Base-by-base conservation (phyloP, 2,329 filamentous ascomycete species). In the Penicillium hesseltinei region DNA sequence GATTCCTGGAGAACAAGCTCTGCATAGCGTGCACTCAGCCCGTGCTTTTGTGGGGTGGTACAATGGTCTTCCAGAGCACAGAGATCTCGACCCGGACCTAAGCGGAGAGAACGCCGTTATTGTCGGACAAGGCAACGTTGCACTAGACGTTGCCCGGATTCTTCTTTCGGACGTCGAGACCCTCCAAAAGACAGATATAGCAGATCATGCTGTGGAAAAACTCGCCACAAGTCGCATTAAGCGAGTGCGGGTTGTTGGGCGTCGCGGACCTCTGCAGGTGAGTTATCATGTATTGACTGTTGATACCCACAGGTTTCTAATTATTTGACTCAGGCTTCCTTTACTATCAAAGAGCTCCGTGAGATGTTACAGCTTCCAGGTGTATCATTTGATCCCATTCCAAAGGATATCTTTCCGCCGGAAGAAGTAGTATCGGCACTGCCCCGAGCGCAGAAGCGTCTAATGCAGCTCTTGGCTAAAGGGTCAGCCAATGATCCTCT, bases 41-140 rank as follows among this genome's bases (percentile, higher is more conserved):
- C 85, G 94, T 29, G 88, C 92, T 39, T 97, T 97, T 72, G 94
- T 99, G 1, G 94, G 92, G 19, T 99, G 94, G 94, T 99, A 99
- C 75, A 99, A 99, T 73, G 94, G 94, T 3, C 81, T 96, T 3
- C 94, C 94, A 0, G 90, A 95, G 66, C 90, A 90, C 70, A 83
- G 88, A 21, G 75, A 83, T 65, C 77, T 96, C 8, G 78, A 83
- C n/a, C 90, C 92, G 0, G 84, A 91, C 69, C 81, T 97, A 0
- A 79, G 81, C 10, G 89, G 89, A 0, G 91, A 96, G 50, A 88
- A 92, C 60, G 94, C 91, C 1, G 85, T 97, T 33, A 82, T 99
- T 47, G 87, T 99, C 62, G 94, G 94, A 2, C 93, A 99, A 70
- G 94, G 94, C 17, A 99, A 99, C 75, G 94, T 99, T 9, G 94